Conservation (phyloP, 495 filamentous ascomycete genomes). For the Xylaria flabelliformis region DNA sequence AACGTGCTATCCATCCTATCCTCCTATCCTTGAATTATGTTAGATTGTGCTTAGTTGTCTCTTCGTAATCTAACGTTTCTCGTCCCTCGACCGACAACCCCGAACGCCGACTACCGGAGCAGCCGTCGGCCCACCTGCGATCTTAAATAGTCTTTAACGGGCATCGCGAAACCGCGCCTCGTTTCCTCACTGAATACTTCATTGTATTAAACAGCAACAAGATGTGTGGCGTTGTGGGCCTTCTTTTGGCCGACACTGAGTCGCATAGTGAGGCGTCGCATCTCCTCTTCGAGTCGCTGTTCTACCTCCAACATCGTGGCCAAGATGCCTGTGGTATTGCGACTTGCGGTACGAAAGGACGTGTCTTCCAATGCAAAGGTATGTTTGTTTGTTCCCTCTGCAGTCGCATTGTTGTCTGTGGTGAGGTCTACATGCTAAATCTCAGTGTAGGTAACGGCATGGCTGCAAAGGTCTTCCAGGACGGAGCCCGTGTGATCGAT, state of each 20-base stretch:
- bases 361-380: conserved; percentile 88
- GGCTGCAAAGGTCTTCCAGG: conserved; percentile 85
- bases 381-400: not conserved
- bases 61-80: not conserved
- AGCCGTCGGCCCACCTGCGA: not conserved
- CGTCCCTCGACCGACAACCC: not conserved
- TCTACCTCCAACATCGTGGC: conserved; percentile 83
- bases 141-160: not conserved
- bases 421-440: not conserved
- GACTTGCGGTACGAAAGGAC: conserved; percentile 77
- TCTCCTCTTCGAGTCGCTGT: conserved; percentile 88
- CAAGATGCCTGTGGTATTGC: conserved; percentile 93
- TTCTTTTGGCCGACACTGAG: conserved; percentile 73
- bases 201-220: conserved; percentile 30
- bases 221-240: conserved; percentile 89
- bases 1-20: not conserved
- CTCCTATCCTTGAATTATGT: not conserved
- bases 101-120: conserved; percentile 11
- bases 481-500: conserved; percentile 75
- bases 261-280: conserved; percentile 49
- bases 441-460: conserved; percentile 71
- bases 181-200: not conserved
- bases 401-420: not conserved
- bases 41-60: not conserved
- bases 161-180: not conserved